Conservation (phyloP, 805 yeast species). For the Starmera caribaea region DNA sequence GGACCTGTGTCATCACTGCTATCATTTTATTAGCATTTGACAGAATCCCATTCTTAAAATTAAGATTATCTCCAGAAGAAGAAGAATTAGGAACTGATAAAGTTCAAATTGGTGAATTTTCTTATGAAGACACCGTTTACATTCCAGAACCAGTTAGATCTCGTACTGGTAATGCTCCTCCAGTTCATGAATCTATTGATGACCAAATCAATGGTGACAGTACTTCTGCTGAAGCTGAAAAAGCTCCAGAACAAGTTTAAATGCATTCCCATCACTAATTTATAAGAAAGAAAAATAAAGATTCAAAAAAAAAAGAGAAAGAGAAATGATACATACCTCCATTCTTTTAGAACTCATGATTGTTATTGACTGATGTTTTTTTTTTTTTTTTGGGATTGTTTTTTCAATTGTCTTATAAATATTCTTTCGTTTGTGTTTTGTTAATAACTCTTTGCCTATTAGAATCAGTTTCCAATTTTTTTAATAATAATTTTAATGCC, state of each 20-base stretch:
- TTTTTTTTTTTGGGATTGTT: too few species aligned
- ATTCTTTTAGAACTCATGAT: too few species aligned
- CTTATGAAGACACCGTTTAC: slow-evolving; percentile 58
- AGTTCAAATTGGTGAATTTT: slow-evolving; percentile 85
- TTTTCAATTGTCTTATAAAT: too few species aligned
- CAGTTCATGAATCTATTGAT: slow-evolving; percentile 23
- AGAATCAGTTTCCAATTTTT: too few species aligned
- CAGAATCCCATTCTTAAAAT: slow-evolving; percentile 68
- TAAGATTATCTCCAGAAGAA: slow-evolving; percentile 79
- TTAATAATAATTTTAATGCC: too few species aligned
- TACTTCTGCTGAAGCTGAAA: slow-evolving; percentile 3
- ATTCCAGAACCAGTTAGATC: slow-evolving; percentile 78
- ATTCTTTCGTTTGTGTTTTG: too few species aligned
- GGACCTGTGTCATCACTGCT: slow-evolving; percentile 70
- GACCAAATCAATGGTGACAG: slow-evolving; percentile 20
- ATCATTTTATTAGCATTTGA: slow-evolving; percentile 59
- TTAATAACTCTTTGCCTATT: too few species aligned
- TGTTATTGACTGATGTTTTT: too few species aligned
- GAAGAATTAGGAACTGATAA: slow-evolving; percentile 85
- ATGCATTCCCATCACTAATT: background rate
- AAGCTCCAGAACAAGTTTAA: background rate
- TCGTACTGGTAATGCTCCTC: slow-evolving; percentile 21
- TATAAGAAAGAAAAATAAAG: too few species aligned
- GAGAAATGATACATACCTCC: too few species aligned
- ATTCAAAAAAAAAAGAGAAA: too few species aligned